Conservation (phyloP, 2,329 filamentous ascomycete genomes). For the Aspergillus sp. region DNA sequence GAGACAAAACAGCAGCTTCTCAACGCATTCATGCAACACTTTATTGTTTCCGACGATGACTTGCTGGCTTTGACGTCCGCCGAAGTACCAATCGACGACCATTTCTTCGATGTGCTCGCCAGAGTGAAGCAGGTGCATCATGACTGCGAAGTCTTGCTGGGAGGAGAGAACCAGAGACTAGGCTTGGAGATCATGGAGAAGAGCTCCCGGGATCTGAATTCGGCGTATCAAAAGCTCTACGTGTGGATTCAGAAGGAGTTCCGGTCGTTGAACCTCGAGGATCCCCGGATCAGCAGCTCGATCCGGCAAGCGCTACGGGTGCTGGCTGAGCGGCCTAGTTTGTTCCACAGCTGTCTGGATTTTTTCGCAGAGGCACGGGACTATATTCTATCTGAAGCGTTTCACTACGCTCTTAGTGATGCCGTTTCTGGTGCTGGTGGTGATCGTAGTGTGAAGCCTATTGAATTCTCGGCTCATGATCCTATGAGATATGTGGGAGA, state of each 20-base stretch:
- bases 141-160: slow-evolving; percentile 82
- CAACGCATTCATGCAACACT: slow-evolving; percentile 70
- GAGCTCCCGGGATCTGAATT: slow-evolving; percentile 76
- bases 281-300: slow-evolving; percentile 79
- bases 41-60: slow-evolving; percentile 77
- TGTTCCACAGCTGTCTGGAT: slow-evolving; percentile 91
- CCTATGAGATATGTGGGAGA: slow-evolving; percentile 87
- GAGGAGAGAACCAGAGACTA: slow-evolving; percentile 79
- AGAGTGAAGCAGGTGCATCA: slow-evolving; percentile 81
- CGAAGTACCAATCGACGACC: slow-evolving; percentile 74
- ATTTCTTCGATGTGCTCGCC: slow-evolving; percentile 69
- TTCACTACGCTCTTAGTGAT: slow-evolving; percentile 81
- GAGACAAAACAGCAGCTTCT: slow-evolving; percentile 76
- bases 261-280: slow-evolving; percentile 85
- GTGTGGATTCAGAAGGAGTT: slow-evolving; percentile 93
- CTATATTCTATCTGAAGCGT: slow-evolving; percentile 76
- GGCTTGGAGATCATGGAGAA: slow-evolving; percentile 89
- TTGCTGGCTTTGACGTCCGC: slow-evolving; percentile 66
- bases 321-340: slow-evolving; percentile 76
- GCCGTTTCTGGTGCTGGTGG: slow-evolving; percentile 51
- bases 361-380: slow-evolving; percentile 89
- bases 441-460: slow-evolving; percentile 69
- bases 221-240: slow-evolving; percentile 91
- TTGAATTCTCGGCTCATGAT: slow-evolving; percentile 89
- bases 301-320: slow-evolving; percentile 80